Evolutionary conservation across 345 rosid genomes (phyloP).

Genomic region (Eutrema heterophyllum): DNA sequence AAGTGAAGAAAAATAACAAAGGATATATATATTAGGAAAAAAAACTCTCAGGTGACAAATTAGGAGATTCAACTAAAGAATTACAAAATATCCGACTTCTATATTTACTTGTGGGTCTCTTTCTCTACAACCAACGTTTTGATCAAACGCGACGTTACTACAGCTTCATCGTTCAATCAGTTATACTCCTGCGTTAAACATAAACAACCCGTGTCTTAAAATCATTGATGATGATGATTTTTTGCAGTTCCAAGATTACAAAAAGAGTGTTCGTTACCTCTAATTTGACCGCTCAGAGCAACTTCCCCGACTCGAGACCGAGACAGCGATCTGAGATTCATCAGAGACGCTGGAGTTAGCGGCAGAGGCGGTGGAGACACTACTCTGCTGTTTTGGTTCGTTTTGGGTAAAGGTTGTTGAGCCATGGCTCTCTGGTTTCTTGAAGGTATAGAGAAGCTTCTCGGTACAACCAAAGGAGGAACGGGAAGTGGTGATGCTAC

Average conservation of each 20-base stretch:
- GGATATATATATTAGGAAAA: background rate
- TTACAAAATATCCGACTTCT: constrained; percentile 9
- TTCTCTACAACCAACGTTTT: constrained; percentile 20
- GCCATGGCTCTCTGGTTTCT: constrained; percentile 61
- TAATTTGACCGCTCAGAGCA: constrained; percentile 46
- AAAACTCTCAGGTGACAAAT: background rate
- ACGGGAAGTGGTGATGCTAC: constrained; percentile 78
- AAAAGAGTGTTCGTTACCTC: constrained; percentile 45
- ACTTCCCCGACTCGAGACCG: constrained; percentile 35
- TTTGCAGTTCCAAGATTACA: background rate
- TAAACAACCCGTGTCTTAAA: constrained; percentile 2
- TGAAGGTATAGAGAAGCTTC: constrained; percentile 87
- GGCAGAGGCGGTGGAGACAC: constrained; percentile 82
- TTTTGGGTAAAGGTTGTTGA: constrained; percentile 35
- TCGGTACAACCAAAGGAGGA: constrained; percentile 63
- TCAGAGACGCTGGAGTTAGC: constrained; percentile 62
- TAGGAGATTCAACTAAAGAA: constrained; percentile 15
- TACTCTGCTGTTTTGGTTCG: constrained; percentile 40
- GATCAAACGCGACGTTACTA: background rate
- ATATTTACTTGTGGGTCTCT: constrained; percentile 1
- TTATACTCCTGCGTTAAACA: constrained; percentile 22
- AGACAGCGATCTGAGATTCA: constrained; percentile 30
- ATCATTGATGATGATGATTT: background rate
- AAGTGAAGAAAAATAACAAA: background rate
- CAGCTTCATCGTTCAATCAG: constrained; percentile 16